These are phyloP conservation scores for barrel medic (Medicago truncatula) DNA, from an alignment of 306 rosid species.

Conservation along the genomic window MtrunA17r5.0-ANR NC_053042.1:35904501-35905000, in stretches of 20 bases:
- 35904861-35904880: slow-evolving; percentile 36
- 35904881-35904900: slow-evolving; percentile 40
- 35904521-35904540: slow-evolving; percentile 49
- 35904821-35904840: slow-evolving; percentile 41
- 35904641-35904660: slow-evolving; percentile 67
- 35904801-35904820: slow-evolving; percentile 52
- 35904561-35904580: slow-evolving; percentile 70
- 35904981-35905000: slow-evolving; percentile 70
- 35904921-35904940: slow-evolving; percentile 42
- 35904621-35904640: slow-evolving; percentile 80
- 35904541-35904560: slow-evolving; percentile 55
- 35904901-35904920: slow-evolving; percentile 31
- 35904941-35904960: slow-evolving; percentile 59
- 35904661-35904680: slow-evolving; percentile 73
- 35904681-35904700: slow-evolving; percentile 62
- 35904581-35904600: slow-evolving; percentile 92
- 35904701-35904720: slow-evolving; percentile 57
- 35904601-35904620: slow-evolving; percentile 78
- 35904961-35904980: slow-evolving; percentile 74
- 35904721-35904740: slow-evolving; percentile 51
- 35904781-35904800: slow-evolving; percentile 56
- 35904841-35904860: slow-evolving; percentile 51
- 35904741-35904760: slow-evolving; percentile 39
- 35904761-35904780: slow-evolving; percentile 44
- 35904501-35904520: slow-evolving; percentile 84